phyloP scores from a whole-genome alignment of 2,329 filamentous ascomycete species.

The Coniochaeta sp. region DNA sequence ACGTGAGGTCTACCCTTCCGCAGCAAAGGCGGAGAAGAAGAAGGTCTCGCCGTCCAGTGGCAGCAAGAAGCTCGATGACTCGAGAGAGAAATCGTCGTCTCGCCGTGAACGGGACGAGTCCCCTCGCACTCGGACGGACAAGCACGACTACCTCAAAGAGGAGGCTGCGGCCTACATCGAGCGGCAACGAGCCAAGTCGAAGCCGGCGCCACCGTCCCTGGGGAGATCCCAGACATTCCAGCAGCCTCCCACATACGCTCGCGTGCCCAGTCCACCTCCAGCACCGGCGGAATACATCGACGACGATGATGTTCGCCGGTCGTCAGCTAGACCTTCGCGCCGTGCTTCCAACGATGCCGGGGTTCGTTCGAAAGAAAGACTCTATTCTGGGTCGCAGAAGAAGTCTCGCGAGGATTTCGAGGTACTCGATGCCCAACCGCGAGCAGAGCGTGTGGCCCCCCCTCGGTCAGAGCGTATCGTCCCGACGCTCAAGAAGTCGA shows the following conservation, averaged over 20 bases:
- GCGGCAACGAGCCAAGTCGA: neutral
- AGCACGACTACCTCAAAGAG: conserved; percentile 1
- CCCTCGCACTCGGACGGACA: neutral
- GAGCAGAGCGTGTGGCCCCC: neutral
- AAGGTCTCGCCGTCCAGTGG: conserved; percentile 13
- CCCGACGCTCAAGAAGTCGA: conserved; percentile 16
- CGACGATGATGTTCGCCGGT: conserved; percentile 11
- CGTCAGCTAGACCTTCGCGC: conserved; percentile 9
- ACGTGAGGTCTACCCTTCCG: conserved; percentile 8
- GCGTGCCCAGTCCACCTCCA: conserved; percentile 10
- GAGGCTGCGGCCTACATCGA: neutral
- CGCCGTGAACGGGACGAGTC: conserved; percentile 7
- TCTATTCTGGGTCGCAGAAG: neutral
- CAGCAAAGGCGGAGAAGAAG: conserved; percentile 16
- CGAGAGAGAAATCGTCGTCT: conserved; percentile 15
- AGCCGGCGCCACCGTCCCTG: neutral
- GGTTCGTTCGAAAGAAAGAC: neutral
- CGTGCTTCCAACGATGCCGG: conserved; percentile 14
- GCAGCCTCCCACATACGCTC: conserved; percentile 8
- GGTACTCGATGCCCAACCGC: conserved; percentile 9
- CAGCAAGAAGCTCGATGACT: conserved; percentile 20
- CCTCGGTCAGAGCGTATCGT: conserved; percentile 4
- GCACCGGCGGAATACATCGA: conserved; percentile 12
- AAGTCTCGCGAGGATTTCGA: conserved; percentile 4
- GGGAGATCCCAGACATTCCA: conserved; percentile 4